A percentile compares a stretch with the other conserved stretches of the same genome.
Evolutionary conservation across 148 eudicot species (phyloP).

Genomic region (Chenopodium suecicum): DNA sequence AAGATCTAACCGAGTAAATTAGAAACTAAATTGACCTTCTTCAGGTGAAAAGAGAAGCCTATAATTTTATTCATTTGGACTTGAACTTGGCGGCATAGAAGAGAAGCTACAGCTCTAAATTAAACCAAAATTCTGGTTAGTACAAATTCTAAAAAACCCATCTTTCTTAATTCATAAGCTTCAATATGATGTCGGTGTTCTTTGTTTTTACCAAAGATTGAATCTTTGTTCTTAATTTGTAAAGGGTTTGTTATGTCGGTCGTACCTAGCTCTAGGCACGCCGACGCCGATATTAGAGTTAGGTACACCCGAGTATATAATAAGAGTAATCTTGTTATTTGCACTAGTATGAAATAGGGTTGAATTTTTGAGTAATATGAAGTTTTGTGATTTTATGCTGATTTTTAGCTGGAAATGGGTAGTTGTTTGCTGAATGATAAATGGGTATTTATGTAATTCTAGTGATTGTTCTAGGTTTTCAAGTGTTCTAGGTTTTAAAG

Average conservation of each 20-base stretch:
- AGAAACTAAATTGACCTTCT: not conserved
- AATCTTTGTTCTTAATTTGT: not conserved
- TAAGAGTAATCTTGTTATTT: not conserved
- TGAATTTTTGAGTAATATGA: not conserved
- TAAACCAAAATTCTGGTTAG: not conserved
- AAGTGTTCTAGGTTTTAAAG: not conserved
- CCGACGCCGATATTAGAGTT: not conserved
- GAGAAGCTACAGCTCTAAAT: not conserved
- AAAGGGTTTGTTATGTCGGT: not conserved
- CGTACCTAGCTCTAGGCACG: not conserved
- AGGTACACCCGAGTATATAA: not conserved
- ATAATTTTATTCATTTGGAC: not conserved
- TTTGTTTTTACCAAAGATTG: not conserved
- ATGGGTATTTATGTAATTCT: not conserved
- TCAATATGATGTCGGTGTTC: constrained; percentile 7
- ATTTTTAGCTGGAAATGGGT: constrained; percentile 6
- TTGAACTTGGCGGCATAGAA: not conserved
- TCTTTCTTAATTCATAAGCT: not conserved
- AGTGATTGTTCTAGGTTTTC: constrained; percentile 1
- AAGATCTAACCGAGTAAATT: constrained; percentile 3
- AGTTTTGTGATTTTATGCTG: not conserved
- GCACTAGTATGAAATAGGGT: not conserved
- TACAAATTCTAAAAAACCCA: not conserved
- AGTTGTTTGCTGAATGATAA: not conserved
- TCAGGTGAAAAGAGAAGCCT: constrained; percentile 5